phyloP scores from a whole-genome alignment of 1,284 basidiomycete genomes.

The Fomitopsis palustris region DNA sequence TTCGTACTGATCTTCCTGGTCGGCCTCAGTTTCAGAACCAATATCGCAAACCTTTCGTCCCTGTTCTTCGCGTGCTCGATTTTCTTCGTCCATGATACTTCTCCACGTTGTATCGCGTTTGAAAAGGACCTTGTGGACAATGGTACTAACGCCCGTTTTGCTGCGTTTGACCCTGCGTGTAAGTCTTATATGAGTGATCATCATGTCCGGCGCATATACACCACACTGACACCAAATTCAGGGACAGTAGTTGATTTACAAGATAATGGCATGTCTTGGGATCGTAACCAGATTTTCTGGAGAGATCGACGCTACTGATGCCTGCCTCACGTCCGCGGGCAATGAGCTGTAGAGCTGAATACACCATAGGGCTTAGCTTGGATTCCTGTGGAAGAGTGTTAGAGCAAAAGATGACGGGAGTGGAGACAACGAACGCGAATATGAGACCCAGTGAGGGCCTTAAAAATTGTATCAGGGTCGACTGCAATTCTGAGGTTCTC shows the following conservation, averaged over 20 bases:
- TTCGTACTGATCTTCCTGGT: conserved; percentile 33
- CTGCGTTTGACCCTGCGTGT: conserved; percentile 63
- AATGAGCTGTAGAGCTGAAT: conserved; percentile 83
- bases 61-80: conserved; percentile 28
- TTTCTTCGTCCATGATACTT: conserved; percentile 66
- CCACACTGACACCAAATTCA: conserved; percentile 70
- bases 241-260: conserved; percentile 66
- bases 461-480: conserved; percentile 69
- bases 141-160: conserved; percentile 70
- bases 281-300: conserved; percentile 78
- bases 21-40: conserved; percentile 27
- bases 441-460: conserved; percentile 81
- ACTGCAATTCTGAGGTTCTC: conserved; percentile 70
- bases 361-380: conserved; percentile 80
- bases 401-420: conserved; percentile 8
- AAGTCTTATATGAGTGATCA: background rate
- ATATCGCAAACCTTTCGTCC: conserved; percentile 27
- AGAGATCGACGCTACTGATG: conserved; percentile 74
- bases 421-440: conserved; percentile 46
- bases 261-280: conserved; percentile 89
- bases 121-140: conserved; percentile 76
- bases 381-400: conserved; percentile 48
- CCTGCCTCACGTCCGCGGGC: conserved; percentile 76
- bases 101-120: conserved; percentile 69
- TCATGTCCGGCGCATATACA: background rate